Evolutionary conservation across 192 early-diverging fungal genomes (phyloP).

Genomic region (Globomyces pollinis-pini): DNA sequence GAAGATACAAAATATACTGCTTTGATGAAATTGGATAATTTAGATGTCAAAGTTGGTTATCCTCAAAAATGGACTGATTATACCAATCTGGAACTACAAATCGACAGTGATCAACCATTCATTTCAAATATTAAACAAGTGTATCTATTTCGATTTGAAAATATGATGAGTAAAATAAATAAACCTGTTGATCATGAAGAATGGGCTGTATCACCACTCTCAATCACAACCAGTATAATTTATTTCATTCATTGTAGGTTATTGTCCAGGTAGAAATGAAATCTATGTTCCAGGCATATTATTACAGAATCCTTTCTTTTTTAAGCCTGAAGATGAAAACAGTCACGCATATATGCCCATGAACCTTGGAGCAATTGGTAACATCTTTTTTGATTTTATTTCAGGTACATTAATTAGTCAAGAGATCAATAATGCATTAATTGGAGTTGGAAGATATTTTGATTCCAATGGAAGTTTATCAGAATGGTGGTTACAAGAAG

Average conservation of each 20-base stretch:
- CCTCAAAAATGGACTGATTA: slow-evolving; percentile 22
- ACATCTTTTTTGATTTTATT: too few species aligned
- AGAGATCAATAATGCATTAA: slow-evolving; percentile 33
- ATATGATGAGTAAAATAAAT: not conserved
- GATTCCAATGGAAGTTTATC: slow-evolving; percentile 19
- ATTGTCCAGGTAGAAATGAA: slow-evolving; percentile 19
- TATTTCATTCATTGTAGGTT: slow-evolving; percentile 24
- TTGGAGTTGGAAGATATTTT: slow-evolving; percentile 23
- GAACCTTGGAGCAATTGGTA: slow-evolving; percentile 28
- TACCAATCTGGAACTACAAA: not conserved
- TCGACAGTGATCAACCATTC: not conserved
- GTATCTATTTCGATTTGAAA: not conserved
- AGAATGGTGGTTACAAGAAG: slow-evolving; percentile 27
- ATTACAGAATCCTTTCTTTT: slow-evolving; percentile 26
- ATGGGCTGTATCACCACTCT: slow-evolving; percentile 25
- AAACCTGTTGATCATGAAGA: slow-evolving; percentile 17
- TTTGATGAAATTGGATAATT: slow-evolving; percentile 8
- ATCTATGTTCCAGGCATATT: slow-evolving; percentile 26
- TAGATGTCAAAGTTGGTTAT: slow-evolving; percentile 27
- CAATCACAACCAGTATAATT: too few species aligned
- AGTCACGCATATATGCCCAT: not conserved
- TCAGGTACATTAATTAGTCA: slow-evolving; percentile 27
- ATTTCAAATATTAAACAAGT: slow-evolving; percentile 8
- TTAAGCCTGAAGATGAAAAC: not conserved
- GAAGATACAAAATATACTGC: slow-evolving; percentile 22